phyloP scores from a whole-genome alignment of 352 stramenopile genomes.

The Pelagophyceae sp. region DNA sequence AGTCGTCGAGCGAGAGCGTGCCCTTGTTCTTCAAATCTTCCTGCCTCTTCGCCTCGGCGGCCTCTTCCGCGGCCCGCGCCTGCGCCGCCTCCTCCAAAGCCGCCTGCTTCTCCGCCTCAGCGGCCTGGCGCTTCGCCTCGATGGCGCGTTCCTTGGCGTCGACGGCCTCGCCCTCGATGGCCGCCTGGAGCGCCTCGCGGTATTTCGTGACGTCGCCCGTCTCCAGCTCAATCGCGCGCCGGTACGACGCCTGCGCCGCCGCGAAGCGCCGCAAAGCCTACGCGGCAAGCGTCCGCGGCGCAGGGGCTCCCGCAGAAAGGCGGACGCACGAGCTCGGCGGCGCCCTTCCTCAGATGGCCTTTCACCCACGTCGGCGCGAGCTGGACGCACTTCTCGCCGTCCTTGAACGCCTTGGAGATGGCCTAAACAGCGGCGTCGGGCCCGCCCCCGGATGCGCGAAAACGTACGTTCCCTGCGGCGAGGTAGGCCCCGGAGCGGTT shows the following conservation, averaged over 20 bases:
- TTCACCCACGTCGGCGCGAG: constrained; percentile 81
- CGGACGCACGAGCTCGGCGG: constrained; percentile 61
- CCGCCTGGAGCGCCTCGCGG: constrained; percentile 18
- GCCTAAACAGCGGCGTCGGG: constrained; percentile 80
- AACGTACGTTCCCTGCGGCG: constrained; percentile 64
- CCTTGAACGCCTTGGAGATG: constrained; percentile 63
- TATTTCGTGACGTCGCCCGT: constrained; percentile 2
- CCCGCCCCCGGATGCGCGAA: constrained; percentile 87
- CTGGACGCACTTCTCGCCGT: constrained; percentile 77
- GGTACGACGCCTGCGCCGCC: constrained; percentile 24
- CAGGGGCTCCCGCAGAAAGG: constrained; percentile 51
- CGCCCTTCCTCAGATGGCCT: constrained; percentile 79
- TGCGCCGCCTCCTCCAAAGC: neutral
- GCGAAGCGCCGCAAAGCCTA: constrained; percentile 30
- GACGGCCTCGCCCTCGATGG: constrained; percentile 18
- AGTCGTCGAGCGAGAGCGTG: neutral
- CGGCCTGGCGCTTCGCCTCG: neutral
- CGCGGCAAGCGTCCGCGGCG: constrained; percentile 67
- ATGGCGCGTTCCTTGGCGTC: neutral
- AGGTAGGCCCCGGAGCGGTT: constrained; percentile 98
- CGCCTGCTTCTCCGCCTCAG: neutral
- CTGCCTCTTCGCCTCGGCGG: constrained; percentile 2
- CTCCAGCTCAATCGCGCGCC: constrained; percentile 15
- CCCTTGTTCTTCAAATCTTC: neutral
- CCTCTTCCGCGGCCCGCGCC: constrained; percentile 2